These are phyloP conservation scores for Metschnikowia picachoensis DNA, from an alignment of 805 yeast genomes.

Conservation along the genomic window DNA sequence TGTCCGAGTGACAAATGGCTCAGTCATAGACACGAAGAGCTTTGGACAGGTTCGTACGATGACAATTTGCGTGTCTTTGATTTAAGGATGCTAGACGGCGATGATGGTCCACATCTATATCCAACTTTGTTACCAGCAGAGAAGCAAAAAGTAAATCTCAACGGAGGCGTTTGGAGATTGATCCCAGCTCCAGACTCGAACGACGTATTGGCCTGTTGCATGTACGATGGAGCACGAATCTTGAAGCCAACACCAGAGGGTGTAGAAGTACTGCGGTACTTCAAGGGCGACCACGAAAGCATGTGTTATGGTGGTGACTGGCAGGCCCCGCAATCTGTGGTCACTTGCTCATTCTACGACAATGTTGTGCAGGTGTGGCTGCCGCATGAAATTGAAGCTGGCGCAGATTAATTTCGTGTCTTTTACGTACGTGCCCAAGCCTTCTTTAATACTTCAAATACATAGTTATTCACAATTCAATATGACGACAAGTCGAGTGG, in stretches of 20 bases:
- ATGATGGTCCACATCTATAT: slow-evolving; percentile 29
- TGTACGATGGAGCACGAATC: slow-evolving; percentile 92
- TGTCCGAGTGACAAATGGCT: slow-evolving; percentile 43
- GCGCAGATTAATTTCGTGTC: background rate
- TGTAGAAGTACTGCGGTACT: slow-evolving; percentile 36
- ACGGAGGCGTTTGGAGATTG: slow-evolving; percentile 96
- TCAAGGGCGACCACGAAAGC: slow-evolving; percentile 74
- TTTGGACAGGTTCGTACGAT: slow-evolving; percentile 93
- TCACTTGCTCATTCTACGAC: slow-evolving; percentile 92
- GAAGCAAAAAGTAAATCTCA: slow-evolving; percentile 47
- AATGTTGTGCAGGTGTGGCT: slow-evolving; percentile 75
- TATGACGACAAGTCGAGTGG: slow-evolving; percentile 58
- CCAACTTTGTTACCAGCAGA: slow-evolving; percentile 52
- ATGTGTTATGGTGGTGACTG: slow-evolving; percentile 98
- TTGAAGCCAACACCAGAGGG: slow-evolving; percentile 27
- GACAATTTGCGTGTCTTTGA: slow-evolving; percentile 71
- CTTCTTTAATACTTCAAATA: too few species aligned
- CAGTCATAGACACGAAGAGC: slow-evolving; percentile 36
- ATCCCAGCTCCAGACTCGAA: slow-evolving; percentile 52
- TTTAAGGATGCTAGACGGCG: slow-evolving; percentile 48
- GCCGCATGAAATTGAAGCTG: slow-evolving; percentile 13
- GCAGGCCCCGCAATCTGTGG: slow-evolving; percentile 49
- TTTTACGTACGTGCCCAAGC: too few species aligned
- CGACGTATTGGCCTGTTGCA: slow-evolving; percentile 74
- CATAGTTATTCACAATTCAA: background rate